Conservation (phyloP, 2,329 filamentous ascomycete species). For the Cordyceps farinosa region DNA sequence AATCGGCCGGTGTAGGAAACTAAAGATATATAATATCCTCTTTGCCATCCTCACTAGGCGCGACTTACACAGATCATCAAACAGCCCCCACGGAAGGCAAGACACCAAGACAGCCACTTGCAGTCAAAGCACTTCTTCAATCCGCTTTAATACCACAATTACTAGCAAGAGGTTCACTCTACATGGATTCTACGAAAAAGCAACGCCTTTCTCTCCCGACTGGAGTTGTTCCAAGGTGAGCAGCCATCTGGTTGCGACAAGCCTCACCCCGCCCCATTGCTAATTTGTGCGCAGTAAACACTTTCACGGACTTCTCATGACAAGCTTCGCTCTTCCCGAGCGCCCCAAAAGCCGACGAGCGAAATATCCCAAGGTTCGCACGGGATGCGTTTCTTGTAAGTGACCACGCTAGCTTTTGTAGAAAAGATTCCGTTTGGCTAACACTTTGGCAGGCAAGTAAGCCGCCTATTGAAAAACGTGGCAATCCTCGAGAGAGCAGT, state of each 20-base stretch:
- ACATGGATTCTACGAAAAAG: not conserved
- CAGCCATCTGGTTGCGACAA: not conserved
- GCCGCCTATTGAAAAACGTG: not conserved
- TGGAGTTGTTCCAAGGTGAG: constrained; percentile 6
- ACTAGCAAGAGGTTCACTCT: not conserved
- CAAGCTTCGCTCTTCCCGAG: constrained; percentile 30
- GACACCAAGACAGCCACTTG: too few relatives aligned
- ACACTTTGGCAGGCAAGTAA: constrained; percentile 27
- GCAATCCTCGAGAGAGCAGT: not conserved
- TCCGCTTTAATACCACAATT: too few relatives aligned
- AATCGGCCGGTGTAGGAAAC: not conserved
- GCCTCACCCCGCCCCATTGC: not conserved
- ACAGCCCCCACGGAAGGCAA: not conserved
- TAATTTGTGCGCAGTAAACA: constrained; percentile 5
- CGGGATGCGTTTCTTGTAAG: constrained; percentile 33
- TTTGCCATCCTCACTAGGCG: not conserved
- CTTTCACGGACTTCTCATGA: constrained; percentile 23
- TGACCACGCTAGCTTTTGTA: not conserved
- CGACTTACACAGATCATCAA: not conserved
- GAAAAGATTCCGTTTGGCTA: not conserved
- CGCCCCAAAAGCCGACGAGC: constrained; percentile 30
- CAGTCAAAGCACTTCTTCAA: not conserved
- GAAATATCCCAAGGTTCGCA: constrained; percentile 31
- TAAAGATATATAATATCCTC: constrained; percentile 4
- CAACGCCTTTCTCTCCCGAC: constrained; percentile 1